Evolutionary conservation across 257 asterid species (phyloP), one percentile per base, ranked within the genome.

Genomic region (Jasminum sambac): DNA sequence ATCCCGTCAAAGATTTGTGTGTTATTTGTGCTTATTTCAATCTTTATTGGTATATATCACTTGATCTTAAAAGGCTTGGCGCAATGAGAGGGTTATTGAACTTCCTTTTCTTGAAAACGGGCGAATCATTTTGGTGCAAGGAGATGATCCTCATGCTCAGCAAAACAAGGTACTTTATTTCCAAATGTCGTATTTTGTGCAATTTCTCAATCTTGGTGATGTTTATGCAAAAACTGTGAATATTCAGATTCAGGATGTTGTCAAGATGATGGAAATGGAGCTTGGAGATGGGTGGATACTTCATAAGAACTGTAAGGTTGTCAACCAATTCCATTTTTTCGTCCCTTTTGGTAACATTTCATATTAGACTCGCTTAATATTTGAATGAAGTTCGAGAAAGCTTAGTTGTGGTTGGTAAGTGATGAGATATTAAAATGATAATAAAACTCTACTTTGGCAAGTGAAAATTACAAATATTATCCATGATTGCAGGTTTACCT

Each of bases 261-360:
- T 90, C 67, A 77, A 81, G 41, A 75, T 89, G 84, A 87, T 93
- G 96, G 98, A 84, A 75, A 82, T 76, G 79, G 95, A 90, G 73
- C 95, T 90, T 76, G 96, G 98, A 43, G 97, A 87, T 58, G 95
- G 94, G 38, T 90, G 97, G 96, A 88, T 87, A 71, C 84, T 84
- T 55, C 72, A 77, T 64, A 79, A 83, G 74, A 77, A 76, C 63
- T 82, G 93, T 79, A 90, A 90, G 93, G 95, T 84, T 70, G 59
- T 25, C 42, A 62, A 72, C 17, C n/a, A 14, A 41, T 52, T 14
- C 37, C 10, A 37, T 39, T 69, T 17, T 36, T 46, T 48, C 12
- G 24, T 38, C 16, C 12, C 21, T 25, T 50, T 37, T 57, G 37
- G 37, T 17, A 19, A 25, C 34, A 23, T 3, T 59, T 58, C 34